A percentile compares a stretch with the other conserved stretches of the same genome.
These are phyloP conservation scores for Iris macrosiphon DNA, from an alignment of 106 monocot species.

Conservation along the genomic window DNA sequence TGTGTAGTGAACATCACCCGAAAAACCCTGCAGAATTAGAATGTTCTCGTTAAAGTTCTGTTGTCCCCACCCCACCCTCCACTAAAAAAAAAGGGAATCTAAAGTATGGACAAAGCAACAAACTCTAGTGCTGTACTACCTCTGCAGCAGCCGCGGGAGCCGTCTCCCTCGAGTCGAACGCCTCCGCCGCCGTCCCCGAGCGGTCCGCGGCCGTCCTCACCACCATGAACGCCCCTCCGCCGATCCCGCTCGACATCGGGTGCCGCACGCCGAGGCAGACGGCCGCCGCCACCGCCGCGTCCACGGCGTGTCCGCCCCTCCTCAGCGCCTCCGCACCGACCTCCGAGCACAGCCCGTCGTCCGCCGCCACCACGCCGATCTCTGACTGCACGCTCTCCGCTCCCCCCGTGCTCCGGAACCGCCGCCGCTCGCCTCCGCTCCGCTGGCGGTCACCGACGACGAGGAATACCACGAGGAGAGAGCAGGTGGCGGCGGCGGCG, in stretches of 20 bases:
- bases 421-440: neutral
- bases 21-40: neutral
- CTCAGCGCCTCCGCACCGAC: constrained; percentile 50
- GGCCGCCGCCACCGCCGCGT: constrained; percentile 75
- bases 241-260: constrained; percentile 89
- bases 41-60: constrained; percentile 20
- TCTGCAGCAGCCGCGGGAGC: constrained; percentile 54
- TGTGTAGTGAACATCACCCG: neutral
- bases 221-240: constrained; percentile 80
- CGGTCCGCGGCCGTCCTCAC: constrained; percentile 26
- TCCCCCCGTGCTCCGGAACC: constrained; percentile 6
- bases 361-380: constrained; percentile 75
- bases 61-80: constrained; percentile 29
- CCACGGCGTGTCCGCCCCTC: constrained; percentile 78
- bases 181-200: constrained; percentile 17
- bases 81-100: constrained; percentile 15
- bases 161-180: constrained; percentile 70
- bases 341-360: constrained; percentile 77
- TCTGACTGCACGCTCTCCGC: constrained; percentile 55
- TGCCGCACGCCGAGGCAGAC: constrained; percentile 71
- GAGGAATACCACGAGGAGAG: too few species aligned
- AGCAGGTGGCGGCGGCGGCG: neutral
- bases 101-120: too few species aligned
- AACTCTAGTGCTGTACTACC: too few species aligned
- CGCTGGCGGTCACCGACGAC: constrained; percentile 17